Evolutionary conservation across 1,139 yeast genomes (phyloP), one percentile per base, ranked within the genome.

Genomic region (Geotrichum fermentans): DNA sequence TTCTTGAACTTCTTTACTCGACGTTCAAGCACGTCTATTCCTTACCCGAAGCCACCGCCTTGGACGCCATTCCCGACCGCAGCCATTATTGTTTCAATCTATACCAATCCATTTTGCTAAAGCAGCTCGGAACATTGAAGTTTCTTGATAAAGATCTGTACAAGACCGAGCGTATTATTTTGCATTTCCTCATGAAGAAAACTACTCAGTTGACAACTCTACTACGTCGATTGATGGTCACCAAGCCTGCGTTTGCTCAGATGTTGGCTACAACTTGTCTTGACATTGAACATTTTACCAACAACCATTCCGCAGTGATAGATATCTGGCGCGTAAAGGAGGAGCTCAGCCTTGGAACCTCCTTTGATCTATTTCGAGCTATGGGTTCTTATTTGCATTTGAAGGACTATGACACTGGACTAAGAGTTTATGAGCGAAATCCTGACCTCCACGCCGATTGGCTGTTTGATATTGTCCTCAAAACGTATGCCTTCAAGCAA

Each of bases 401-500:
- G 6, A 69, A 72, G 22, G 71, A 77, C 34, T 65, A 71, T 32
- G 65, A 68, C 0, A 71, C 69, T 17, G 82, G 78, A 6, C 67
- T 74, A 56, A 58, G 67, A 14, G 59, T 67, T 45, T 71, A 69
- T 55, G 66, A 71, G 13, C 53, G 67, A 3, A 47, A 64, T 10
- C 67, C 73, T 24, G 61, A 50, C 50, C 54, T 63, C 16, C 68
- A 63, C 22, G 47, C 51, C 10, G 51, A 47, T n/a, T 46, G 49
- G 45, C 64, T 56, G 22, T 56, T 52, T 34, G 64, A 62, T 39
- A 54, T 63, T 3, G 48, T 65, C 28, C 54, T 68, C 32, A 52
- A 57, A 14, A 70, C 82, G 1, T 73, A 82, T 52, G 80, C 84
- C 2, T 67, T 70, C 37, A 63, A 70, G 14, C 72, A 75, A 38